Conservation (phyloP, 2,329 filamentous ascomycete genomes). For the Neurospora sp. region DNA sequence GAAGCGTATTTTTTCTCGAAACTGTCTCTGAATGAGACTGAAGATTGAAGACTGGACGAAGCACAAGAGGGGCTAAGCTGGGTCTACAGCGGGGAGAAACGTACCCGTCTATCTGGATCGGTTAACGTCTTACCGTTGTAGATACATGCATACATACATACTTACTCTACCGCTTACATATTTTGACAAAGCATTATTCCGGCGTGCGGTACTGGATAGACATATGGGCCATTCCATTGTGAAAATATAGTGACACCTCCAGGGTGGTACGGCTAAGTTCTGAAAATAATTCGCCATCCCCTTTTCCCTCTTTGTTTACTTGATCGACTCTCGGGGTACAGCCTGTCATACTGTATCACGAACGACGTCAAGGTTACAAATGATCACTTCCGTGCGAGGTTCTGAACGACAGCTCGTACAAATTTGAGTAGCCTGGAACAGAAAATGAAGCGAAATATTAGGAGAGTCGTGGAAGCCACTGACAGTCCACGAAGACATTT, state of each 20-base stretch:
- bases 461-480: neutral
- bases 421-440: neutral
- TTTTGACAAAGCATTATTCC: neutral
- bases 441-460: neutral
- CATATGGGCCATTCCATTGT: neutral
- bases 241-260: neutral
- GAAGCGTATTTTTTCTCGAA: neutral
- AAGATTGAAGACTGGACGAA: neutral
- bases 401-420: neutral
- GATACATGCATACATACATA: neutral
- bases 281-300: constrained; percentile 1
- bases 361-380: neutral
- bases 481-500: neutral
- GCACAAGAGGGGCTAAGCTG: neutral
- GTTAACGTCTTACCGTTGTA: neutral
- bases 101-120: neutral
- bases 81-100: neutral
- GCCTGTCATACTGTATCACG: neutral
- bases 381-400: neutral
- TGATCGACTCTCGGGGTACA: neutral
- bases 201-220: neutral
- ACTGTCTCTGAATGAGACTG: neutral
- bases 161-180: neutral
- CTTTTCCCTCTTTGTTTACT: neutral
- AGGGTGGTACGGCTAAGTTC: neutral